Percentiles rank a stretch among this genome's conserved stretches.
Evolutionary conservation across 2,329 filamentous ascomycete species (phyloP).

Genomic region (Aspergillus persii): DNA sequence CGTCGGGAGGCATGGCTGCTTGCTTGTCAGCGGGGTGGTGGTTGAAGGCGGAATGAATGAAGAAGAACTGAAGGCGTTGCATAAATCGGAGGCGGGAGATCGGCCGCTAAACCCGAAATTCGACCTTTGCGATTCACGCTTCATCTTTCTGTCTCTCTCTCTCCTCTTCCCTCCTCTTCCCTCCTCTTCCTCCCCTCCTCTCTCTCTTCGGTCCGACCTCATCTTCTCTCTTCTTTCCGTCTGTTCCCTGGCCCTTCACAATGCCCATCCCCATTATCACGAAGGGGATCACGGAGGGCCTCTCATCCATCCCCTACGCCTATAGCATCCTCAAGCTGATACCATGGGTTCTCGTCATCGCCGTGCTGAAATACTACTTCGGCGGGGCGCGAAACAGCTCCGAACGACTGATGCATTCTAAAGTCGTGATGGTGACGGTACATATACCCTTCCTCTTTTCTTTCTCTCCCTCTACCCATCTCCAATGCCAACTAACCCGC

Average conservation of each 20-base stretch:
- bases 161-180: neutral
- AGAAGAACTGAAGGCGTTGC: no score
- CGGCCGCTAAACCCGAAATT: slow-evolving; percentile 20
- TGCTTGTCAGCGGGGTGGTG: neutral
- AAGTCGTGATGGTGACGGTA: slow-evolving; percentile 89
- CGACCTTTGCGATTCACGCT: neutral
- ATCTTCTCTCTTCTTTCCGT: neutral
- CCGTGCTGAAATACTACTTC: slow-evolving; percentile 70
- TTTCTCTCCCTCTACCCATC: neutral
- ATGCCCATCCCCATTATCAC: slow-evolving; percentile 64
- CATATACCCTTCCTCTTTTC: slow-evolving; percentile 13
- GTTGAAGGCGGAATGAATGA: neutral
- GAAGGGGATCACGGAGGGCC: slow-evolving; percentile 54
- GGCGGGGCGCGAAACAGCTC: slow-evolving; percentile 70
- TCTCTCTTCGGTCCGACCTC: neutral
- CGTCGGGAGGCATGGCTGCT: slow-evolving; percentile 16
- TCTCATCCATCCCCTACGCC: slow-evolving; percentile 54
- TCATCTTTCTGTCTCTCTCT: neutral
- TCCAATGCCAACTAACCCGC: slow-evolving; percentile 11
- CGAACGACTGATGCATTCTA: slow-evolving; percentile 85
- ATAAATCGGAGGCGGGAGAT: slow-evolving; percentile 19
- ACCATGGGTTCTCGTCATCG: slow-evolving; percentile 53
- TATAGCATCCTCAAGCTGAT: slow-evolving; percentile 53
- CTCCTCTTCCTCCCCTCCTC: neutral
- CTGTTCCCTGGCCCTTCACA: neutral